Conservation (phyloP, 768 basidiomycete genomes). For the Naganishia friedmannii region DNA sequence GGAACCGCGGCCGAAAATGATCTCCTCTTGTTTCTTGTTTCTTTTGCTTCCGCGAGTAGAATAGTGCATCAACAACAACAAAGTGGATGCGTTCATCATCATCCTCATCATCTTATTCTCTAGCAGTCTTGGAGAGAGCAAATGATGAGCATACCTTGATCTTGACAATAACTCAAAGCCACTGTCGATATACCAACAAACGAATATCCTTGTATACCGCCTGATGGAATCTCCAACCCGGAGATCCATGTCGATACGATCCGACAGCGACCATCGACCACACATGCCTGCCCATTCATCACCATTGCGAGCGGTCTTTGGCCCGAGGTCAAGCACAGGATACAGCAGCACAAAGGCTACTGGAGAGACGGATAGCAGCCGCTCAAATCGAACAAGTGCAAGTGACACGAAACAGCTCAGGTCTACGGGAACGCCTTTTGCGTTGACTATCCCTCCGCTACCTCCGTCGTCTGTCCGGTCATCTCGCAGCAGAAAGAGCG, state of each 20-base stretch:
- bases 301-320: slow-evolving; percentile 9
- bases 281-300: slow-evolving; percentile 18
- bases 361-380: not conserved
- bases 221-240: slow-evolving; percentile 10
- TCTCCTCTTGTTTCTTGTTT: too few species aligned
- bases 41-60: not conserved
- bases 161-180: not conserved
- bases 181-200: not conserved
- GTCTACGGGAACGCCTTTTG: slow-evolving; percentile 6
- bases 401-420: not conserved
- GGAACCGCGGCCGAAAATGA: not conserved
- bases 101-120: not conserved
- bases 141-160: slow-evolving; percentile 3
- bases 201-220: not conserved
- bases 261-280: slow-evolving; percentile 8
- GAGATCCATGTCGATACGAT: slow-evolving; percentile 8
- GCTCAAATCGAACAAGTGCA: not conserved
- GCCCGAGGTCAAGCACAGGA: not conserved
- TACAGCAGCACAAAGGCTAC: not conserved
- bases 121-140: not conserved
- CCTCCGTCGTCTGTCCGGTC: slow-evolving; percentile 12
- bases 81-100: slow-evolving; percentile 11
- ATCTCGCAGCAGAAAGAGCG: slow-evolving; percentile 1
- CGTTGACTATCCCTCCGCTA: slow-evolving; percentile 15
- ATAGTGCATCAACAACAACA: slow-evolving; percentile 21